These are phyloP conservation scores for Dendrocalamus latiflorus DNA, from an alignment of 202 grass and related monocot species.

Conservation along the genomic window DNA sequence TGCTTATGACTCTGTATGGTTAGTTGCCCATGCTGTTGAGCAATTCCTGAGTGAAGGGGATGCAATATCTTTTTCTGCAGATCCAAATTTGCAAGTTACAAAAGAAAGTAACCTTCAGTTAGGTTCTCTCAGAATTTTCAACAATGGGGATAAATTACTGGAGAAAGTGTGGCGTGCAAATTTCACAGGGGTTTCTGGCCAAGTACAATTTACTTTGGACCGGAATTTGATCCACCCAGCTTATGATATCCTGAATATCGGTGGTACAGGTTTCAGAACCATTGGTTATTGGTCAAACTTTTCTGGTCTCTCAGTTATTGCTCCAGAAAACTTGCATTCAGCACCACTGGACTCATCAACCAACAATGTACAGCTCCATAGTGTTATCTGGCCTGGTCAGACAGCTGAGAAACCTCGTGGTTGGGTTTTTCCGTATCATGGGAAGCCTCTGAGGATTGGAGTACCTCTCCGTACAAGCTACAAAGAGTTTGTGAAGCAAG, in stretches of 20 bases:
- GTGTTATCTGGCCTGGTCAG: constrained; percentile 20
- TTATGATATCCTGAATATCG: too few species aligned
- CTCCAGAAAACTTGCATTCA: constrained; percentile 52
- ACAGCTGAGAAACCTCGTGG: too few species aligned
- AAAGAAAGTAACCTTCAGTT: constrained; percentile 66
- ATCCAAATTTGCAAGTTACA: constrained; percentile 46
- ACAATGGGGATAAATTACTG: constrained; percentile 60
- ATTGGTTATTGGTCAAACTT: too few species aligned
- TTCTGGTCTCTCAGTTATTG: constrained; percentile 58
- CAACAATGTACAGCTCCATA: constrained; percentile 43
- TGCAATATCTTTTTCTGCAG: constrained; percentile 60
- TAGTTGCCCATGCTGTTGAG: constrained; percentile 72
- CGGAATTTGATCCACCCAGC: too few species aligned
- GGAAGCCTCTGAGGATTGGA: too few species aligned
- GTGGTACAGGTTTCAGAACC: too few species aligned
- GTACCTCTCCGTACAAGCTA: too few species aligned
- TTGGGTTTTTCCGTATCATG: too few species aligned
- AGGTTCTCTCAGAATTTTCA: constrained; percentile 53
- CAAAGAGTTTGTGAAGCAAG: too few species aligned
- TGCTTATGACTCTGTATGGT: constrained; percentile 92
- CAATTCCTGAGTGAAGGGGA: constrained; percentile 59
- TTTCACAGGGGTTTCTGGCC: constrained; percentile 73
- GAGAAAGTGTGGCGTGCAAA: constrained; percentile 58
- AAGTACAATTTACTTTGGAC: constrained; percentile 1
- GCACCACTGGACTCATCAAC: constrained; percentile 31